phyloP scores from a whole-genome alignment of 2,329 filamentous ascomycete genomes.

The Paraconiothyrium sp. region DNA sequence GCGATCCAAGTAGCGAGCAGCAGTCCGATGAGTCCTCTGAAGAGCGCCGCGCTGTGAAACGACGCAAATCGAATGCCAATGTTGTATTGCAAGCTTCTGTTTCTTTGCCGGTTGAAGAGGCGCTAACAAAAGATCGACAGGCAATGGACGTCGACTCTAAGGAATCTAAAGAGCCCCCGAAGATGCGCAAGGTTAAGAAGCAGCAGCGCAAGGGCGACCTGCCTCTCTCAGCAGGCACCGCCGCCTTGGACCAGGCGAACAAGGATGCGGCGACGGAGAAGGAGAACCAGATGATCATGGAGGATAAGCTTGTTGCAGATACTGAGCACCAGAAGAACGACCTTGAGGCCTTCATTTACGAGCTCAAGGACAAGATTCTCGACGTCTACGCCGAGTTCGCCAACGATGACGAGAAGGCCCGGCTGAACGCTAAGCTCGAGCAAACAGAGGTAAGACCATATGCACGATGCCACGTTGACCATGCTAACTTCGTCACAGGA shows the following conservation, averaged over 20 bases:
- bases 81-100: constrained; percentile 38
- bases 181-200: constrained; percentile 98
- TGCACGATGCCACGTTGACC: neutral
- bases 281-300: constrained; percentile 92
- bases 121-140: constrained; percentile 45
- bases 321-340: constrained; percentile 99
- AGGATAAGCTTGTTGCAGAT: constrained; percentile 97
- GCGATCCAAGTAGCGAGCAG: constrained; percentile 32
- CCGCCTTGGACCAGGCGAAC: constrained; percentile 74
- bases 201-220: constrained; percentile 97
- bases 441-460: constrained; percentile 77
- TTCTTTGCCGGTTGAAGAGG: constrained; percentile 30
- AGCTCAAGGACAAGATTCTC: constrained; percentile 93
- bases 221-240: constrained; percentile 83
- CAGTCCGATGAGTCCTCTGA: constrained; percentile 24
- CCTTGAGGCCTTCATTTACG: constrained; percentile 97
- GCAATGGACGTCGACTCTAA: constrained; percentile 53
- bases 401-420: constrained; percentile 90
- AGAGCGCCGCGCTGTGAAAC: constrained; percentile 44
- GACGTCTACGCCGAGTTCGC: constrained; percentile 89
- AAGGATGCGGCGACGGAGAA: constrained; percentile 79
- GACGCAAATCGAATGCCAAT: constrained; percentile 37
- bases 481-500: constrained; percentile 67
- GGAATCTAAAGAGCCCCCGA: constrained; percentile 63
- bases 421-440: constrained; percentile 84